Conservation (phyloP, 805 yeast genomes). For the Danielia oregonensis region DNA sequence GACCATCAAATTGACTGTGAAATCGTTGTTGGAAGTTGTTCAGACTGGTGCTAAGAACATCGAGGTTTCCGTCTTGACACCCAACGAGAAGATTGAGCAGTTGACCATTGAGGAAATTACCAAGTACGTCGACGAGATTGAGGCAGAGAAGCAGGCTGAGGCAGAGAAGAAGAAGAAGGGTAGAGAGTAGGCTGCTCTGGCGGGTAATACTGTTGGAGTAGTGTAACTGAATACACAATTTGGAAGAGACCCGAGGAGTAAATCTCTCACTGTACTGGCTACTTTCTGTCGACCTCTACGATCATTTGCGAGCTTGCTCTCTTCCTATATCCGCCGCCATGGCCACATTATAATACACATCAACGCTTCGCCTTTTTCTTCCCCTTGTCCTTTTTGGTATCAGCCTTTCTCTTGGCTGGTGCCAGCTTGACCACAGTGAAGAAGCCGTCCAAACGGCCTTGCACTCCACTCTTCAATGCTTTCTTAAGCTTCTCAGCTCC, state of each 20-base stretch:
- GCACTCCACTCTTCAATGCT: conserved; percentile 79
- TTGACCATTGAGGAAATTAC: conserved; percentile 71
- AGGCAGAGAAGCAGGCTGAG: conserved; percentile 81
- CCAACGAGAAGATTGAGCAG: conserved; percentile 55
- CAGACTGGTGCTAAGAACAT: conserved; percentile 97
- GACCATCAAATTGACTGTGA: conserved; percentile 77
- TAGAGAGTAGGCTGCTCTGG: conserved; percentile 9
- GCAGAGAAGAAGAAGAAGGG: conserved; percentile 65
- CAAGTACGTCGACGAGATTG: conserved; percentile 73
- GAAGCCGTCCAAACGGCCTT: conserved; percentile 90
- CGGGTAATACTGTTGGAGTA: not conserved
- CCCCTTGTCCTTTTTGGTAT: conserved; percentile 29
- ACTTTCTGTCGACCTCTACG: no score
- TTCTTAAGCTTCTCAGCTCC: conserved; percentile 86
- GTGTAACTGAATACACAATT: not conserved
- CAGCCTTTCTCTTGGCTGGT: conserved; percentile 38
- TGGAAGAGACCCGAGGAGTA: no score
- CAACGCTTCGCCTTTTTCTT: conserved; percentile 19
- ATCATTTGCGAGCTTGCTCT: no score
- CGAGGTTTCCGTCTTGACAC: conserved; percentile 83
- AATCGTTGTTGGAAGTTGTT: conserved; percentile 89
- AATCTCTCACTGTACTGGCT: no score
- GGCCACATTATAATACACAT: not conserved
- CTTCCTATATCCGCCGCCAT: no score
- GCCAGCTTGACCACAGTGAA: conserved; percentile 58